These are phyloP conservation scores for Dysphania ambrosioides DNA, from an alignment of 148 eudicot genomes.

Conservation along the genomic window DNA sequence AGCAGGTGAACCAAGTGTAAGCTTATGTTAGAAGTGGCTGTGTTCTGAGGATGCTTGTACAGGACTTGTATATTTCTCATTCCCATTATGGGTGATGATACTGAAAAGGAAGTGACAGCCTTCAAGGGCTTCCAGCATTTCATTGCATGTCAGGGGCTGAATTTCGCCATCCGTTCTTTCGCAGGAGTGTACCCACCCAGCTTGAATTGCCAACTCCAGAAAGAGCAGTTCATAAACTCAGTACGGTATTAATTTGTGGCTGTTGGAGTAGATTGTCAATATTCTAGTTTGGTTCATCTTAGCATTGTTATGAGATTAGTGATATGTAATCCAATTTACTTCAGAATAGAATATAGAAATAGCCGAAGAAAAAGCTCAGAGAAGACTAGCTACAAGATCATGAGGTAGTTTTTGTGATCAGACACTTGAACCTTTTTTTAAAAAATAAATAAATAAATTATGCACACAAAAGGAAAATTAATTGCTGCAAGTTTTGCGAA, in stretches of 20 bases:
- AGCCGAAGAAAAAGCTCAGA: neutral
- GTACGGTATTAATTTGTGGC: constrained; percentile 13
- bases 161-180: constrained; percentile 1
- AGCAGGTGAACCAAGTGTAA: constrained; percentile 51
- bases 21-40: constrained; percentile 11
- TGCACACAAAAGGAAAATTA: neutral
- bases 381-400: neutral
- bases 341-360: neutral
- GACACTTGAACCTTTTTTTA: neutral
- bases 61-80: constrained; percentile 16
- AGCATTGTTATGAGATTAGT: constrained; percentile 15
- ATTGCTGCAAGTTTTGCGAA: neutral
- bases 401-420: neutral
- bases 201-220: constrained; percentile 1
- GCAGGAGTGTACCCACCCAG: constrained; percentile 2
- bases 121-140: constrained; percentile 10
- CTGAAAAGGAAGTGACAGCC: neutral
- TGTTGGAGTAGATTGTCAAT: constrained; percentile 21
- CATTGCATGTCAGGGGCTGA: neutral
- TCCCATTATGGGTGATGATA: constrained; percentile 5
- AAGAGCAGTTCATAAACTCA: neutral
- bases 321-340: constrained; percentile 5
- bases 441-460: too few species aligned
- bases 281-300: constrained; percentile 20
- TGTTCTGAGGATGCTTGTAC: constrained; percentile 8